Percentiles rank a stretch among this genome's conserved stretches.
Conservation (phyloP, 345 rosid genomes). For the Brassica incana region DNA sequence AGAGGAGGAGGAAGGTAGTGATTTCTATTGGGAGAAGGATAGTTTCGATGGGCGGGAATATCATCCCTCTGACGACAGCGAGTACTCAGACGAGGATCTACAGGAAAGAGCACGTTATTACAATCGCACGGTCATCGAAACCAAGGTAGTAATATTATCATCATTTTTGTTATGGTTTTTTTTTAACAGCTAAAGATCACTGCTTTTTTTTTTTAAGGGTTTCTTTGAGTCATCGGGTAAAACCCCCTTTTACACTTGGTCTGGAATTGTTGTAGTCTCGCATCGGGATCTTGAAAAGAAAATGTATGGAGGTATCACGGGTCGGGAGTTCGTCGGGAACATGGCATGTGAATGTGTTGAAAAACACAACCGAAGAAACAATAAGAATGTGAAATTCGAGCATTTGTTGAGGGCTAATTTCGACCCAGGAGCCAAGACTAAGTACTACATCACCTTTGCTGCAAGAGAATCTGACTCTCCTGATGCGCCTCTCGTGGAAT, state of each 20-base stretch:
- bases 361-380: no score
- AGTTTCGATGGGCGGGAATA: neutral
- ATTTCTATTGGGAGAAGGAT: neutral
- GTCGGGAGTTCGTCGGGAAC: no score
- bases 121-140: conserved; percentile 1
- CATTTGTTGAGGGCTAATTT: no score
- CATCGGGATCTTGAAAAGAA: neutral
- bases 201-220: conserved; percentile 1
- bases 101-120: no score
- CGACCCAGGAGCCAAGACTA: no score
- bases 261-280: neutral
- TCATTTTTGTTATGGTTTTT: no score
- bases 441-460: no score
- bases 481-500: no score
- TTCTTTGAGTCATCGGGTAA: neutral
- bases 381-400: no score
- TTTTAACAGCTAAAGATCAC: neutral
- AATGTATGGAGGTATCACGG: neutral
- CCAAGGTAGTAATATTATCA: no score
- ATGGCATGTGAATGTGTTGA: no score
- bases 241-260: neutral
- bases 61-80: neutral
- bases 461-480: no score
- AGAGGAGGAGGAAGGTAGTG: neutral
- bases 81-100: neutral